Base-by-base conservation (phyloP, 2,329 filamentous ascomycete genomes). In the Cladosporium sp. region DNA sequence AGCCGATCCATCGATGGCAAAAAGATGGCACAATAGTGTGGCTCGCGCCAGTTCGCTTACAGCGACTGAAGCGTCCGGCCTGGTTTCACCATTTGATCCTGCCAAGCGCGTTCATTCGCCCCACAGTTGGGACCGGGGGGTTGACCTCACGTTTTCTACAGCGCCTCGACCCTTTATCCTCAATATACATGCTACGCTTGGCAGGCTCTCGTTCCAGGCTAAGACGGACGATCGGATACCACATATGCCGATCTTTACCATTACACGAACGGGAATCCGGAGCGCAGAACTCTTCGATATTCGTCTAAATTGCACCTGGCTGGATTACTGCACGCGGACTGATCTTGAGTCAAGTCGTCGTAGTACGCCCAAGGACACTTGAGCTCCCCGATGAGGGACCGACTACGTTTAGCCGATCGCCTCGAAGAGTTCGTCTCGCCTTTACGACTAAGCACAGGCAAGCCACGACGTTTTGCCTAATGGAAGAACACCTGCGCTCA, bases 161-260 rank as follows among this genome's bases (percentile, higher is more conserved):
- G 22, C 46, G 35, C 41, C 32, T 46, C 18, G 40, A 9, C 14
- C 16, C 40, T 31, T 9, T 19, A 9, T 46, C 11, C n/a, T 31
- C 48, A 50, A 50, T 50, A 35, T 50, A 50, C 19, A 11, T 50
- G 48, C 48, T 37, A 43, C 48, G 33, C 48, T 50, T 50, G 48
- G 48, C 48, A 22, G 10, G n/a, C 9, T 14, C 9, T 32, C 19
- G 35, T 35, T 9, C 40, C 34, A 50, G 48, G 48, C 40, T 49
- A 33, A 14, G 33, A n/a, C 40, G 46, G n/a, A 43, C 13, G 10
- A 34, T 40, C 48, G 37, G 43, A 19, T 22, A 11, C 13, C n/a
- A 18, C 34, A 28, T 13, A 43, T 11, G 48, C 43, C 41, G 48
- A 50, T 50, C 48, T 18, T 50, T 50, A 18, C 48, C 38, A 10